These are phyloP conservation scores for Neodidymelliopsis sp. DNA, from an alignment of 2,329 filamentous ascomycete species.

Conservation along the genomic window DNA sequence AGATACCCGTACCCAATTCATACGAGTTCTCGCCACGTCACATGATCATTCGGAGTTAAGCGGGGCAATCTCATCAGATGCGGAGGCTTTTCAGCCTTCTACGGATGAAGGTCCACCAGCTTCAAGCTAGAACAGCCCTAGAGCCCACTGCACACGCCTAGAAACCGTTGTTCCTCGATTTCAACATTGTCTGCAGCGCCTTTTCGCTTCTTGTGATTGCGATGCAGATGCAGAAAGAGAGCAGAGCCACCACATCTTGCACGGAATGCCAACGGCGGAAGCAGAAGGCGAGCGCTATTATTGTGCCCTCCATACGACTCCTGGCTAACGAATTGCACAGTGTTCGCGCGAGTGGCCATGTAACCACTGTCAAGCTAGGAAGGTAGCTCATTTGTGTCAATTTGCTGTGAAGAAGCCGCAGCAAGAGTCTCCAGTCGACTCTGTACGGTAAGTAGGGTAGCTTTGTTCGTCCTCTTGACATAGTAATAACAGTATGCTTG, in stretches of 20 bases:
- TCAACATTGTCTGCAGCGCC: neutral
- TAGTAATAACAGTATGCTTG: constrained; percentile 6
- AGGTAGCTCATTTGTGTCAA: constrained; percentile 58
- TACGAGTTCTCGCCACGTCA: constrained; percentile 8
- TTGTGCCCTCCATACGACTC: neutral
- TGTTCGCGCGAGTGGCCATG: constrained; percentile 61
- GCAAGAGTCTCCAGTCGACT: constrained; percentile 28
- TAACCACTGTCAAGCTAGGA: constrained; percentile 58
- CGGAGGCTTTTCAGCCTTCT: constrained; percentile 5
- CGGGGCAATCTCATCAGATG: neutral
- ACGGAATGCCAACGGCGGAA: constrained; percentile 60
- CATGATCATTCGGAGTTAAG: neutral
- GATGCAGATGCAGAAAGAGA: constrained; percentile 39
- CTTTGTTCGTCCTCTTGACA: neutral
- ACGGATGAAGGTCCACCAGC: neutral
- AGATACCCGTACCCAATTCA: too few relatives aligned
- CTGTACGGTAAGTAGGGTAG: constrained; percentile 25
- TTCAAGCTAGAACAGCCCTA: constrained; percentile 2
- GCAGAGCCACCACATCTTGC: constrained; percentile 47
- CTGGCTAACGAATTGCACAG: constrained; percentile 41
- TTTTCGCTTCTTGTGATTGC: neutral
- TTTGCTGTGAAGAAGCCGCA: constrained; percentile 50
- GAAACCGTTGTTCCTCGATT: neutral
- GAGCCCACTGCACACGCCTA: neutral
- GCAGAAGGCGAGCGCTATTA: constrained; percentile 52